Conservation (phyloP, 1,284 basidiomycete genomes). For the Calocybe gambosa region DNA sequence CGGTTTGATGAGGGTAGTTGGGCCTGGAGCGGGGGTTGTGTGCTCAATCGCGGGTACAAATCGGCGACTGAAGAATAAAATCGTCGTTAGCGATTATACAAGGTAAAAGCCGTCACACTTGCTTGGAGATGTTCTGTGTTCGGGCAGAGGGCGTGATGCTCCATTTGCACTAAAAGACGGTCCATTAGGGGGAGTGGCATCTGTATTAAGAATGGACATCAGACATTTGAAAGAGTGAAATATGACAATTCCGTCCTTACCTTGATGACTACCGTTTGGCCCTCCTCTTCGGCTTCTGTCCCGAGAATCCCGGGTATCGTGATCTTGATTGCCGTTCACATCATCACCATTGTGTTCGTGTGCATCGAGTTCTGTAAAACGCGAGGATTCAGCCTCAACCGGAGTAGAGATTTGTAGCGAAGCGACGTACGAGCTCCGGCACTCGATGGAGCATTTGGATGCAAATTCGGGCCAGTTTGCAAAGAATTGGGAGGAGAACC, state of each 20-base stretch:
- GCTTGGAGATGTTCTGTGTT: constrained; percentile 8
- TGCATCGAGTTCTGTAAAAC: constrained; percentile 33
- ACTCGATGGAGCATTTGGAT: constrained; percentile 41
- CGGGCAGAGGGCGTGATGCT: neutral
- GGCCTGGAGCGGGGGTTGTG: constrained; percentile 5
- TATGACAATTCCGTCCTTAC: constrained; percentile 10
- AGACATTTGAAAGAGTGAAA: neutral
- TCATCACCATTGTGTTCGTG: constrained; percentile 42
- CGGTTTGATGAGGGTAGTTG: constrained; percentile 2
- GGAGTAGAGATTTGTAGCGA: constrained; percentile 37
- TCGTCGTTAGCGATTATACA: constrained; percentile 9
- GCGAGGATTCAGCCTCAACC: constrained; percentile 41
- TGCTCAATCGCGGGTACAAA: constrained; percentile 6
- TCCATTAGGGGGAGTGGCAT: neutral
- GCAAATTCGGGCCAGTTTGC: constrained; percentile 33
- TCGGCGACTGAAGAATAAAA: constrained; percentile 11
- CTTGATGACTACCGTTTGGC: constrained; percentile 13
- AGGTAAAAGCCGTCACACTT: constrained; percentile 10
- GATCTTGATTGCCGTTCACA: too few species aligned
- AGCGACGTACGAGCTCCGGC: constrained; percentile 25
- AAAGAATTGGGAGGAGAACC: constrained; percentile 17
- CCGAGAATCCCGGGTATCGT: constrained; percentile 18
- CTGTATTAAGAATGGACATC: constrained; percentile 2
- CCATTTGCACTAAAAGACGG: constrained; percentile 1
- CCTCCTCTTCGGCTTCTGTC: constrained; percentile 13